Evolutionary conservation across 2,329 filamentous ascomycete genomes (phyloP).

Genomic region (Uncinocarpus reesii): DNA sequence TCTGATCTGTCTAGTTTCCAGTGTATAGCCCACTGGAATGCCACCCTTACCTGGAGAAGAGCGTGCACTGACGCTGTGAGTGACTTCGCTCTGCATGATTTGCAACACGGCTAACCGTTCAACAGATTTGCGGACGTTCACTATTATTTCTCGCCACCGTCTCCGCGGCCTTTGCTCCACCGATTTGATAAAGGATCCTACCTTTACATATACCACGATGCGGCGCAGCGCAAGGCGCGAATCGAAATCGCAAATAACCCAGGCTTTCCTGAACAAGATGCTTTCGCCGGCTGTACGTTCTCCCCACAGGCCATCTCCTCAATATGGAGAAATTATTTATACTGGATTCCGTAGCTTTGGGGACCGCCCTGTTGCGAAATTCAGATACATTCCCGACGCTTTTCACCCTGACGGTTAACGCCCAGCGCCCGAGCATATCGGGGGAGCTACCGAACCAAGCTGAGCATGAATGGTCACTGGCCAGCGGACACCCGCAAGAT

Average conservation of each 20-base stretch:
- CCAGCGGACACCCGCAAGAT: constrained; percentile 43
- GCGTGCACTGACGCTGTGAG: constrained; percentile 39
- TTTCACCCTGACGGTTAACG: constrained; percentile 48
- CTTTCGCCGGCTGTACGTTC: constrained; percentile 49
- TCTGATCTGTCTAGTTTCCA: not conserved
- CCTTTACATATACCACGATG: constrained; percentile 53
- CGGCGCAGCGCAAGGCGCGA: constrained; percentile 43
- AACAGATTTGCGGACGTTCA: constrained; percentile 54
- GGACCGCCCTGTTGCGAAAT: constrained; percentile 44
- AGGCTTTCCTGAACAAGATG: constrained; percentile 53
- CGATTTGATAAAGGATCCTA: constrained; percentile 57
- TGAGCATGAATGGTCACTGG: constrained; percentile 47
- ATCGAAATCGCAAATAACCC: constrained; percentile 56
- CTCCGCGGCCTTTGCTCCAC: constrained; percentile 47
- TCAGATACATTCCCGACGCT: constrained; percentile 51
- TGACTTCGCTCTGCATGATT: constrained; percentile 8
- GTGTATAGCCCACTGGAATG: constrained; percentile 26
- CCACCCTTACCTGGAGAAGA: constrained; percentile 40
- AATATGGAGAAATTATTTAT: not conserved
- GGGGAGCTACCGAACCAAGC: constrained; percentile 22
- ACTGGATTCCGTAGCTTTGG: constrained; percentile 35
- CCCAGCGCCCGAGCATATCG: constrained; percentile 23
- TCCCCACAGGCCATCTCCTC: not conserved
- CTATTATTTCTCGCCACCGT: constrained; percentile 51
- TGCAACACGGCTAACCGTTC: constrained; percentile 11